Evolutionary conservation across 169 alveolate genomes (phyloP), one percentile per base, ranked within the genome.

Genomic region (Babesia gibsoni): DNA sequence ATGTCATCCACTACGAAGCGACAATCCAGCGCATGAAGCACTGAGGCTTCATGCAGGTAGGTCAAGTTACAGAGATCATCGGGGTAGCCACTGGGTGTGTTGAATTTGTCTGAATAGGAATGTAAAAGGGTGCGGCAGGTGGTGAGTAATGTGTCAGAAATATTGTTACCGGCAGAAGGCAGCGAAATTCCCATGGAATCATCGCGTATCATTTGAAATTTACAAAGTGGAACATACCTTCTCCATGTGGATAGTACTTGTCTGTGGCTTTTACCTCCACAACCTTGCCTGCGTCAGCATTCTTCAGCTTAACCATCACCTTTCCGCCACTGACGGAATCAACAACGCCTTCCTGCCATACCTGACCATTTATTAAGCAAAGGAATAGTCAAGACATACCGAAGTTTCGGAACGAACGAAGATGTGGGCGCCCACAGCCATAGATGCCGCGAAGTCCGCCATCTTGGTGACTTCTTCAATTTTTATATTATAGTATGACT

Each of bases 31-130:
- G 95, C 94, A 65, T 96, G 97, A 10, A 97, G 86, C 8, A 97
- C 90, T 3, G 98, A 91, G 23, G 97, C 95, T 65, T 94, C 97
- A 58, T 93, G 95, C 20, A 94, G 73, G 36, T 94, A 97, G 0
- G 94, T 92, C 27, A 94, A 67, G 50, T 90, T 83, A 12, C 96
- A 91, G 57, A 94, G 73, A 50, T 94, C 97, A 25, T 92, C 90
- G 1, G 95, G 95, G 37, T 88, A 82, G 1, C 88, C 88, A 48
- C 73, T 61, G 6, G 72, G 72, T 2, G 59, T 33, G 72, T 61
- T 61, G 72, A 46, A 45, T 20, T 58, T 41, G 25, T 61, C 72
- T 61, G 48, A 7, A 16, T 23, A 29, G 22, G 42, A 14, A 33
- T 42, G 58, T 14, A 23, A 58, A 10, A 18, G 32, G n/a, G 29